A percentile compares a stretch with the other conserved stretches of the same genome.
phyloP scores from a whole-genome alignment of 202 grass and related monocot species.

The Dendrocalamus latiflorus region DNA sequence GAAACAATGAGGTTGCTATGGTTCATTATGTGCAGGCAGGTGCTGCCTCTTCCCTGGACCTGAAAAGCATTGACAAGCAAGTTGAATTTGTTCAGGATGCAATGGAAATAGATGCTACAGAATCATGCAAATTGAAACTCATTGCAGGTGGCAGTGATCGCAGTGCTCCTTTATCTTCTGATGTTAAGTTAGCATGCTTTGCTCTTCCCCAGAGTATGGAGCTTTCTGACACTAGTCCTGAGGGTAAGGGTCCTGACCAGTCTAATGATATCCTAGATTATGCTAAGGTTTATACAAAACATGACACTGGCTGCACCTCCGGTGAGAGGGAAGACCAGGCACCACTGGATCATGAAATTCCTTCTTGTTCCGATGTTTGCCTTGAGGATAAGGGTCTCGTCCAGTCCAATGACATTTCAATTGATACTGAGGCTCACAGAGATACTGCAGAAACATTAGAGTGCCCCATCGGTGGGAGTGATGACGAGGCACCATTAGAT shows the following conservation, averaged over 20 bases:
- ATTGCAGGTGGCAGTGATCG: background rate
- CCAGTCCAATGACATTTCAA: background rate
- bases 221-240: background rate
- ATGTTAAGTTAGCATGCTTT: conserved; percentile 2
- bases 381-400: background rate
- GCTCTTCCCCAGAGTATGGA: background rate
- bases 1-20: conserved; percentile 11
- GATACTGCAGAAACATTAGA: background rate
- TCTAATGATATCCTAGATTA: background rate
- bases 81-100: conserved; percentile 17
- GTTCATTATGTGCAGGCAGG: background rate
- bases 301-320: background rate
- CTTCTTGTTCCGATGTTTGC: conserved; percentile 6
- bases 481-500: background rate
- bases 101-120: conserved; percentile 34
- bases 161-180: conserved; percentile 3
- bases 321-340: background rate
- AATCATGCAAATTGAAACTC: background rate
- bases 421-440: background rate
- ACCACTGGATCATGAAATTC: background rate
- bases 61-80: background rate
- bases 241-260: background rate
- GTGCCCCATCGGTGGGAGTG: background rate
- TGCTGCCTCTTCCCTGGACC: background rate
- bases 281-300: background rate